These are phyloP conservation scores for Neofusicoccum laricinum DNA, from an alignment of 2,329 filamentous ascomycete genomes.

Conservation along the genomic window DNA sequence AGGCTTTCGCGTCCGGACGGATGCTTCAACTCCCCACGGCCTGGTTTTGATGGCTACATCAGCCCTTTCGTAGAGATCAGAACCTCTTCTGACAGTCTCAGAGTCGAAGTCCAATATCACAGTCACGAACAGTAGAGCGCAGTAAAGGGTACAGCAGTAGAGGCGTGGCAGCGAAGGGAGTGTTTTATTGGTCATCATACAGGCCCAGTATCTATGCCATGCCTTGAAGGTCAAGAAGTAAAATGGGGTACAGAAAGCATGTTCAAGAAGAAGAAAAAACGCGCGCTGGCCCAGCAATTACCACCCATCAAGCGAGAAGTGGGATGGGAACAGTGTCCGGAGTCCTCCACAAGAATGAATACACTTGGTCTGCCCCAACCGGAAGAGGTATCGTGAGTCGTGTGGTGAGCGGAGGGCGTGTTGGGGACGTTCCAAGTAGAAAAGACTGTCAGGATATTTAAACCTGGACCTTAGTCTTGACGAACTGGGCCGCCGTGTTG, in stretches of 20 bases:
- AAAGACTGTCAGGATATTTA: background rate
- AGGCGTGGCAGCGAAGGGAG: background rate
- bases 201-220: background rate
- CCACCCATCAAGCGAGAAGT: background rate
- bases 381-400: background rate
- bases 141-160: background rate
- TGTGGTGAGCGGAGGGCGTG: background rate
- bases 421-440: background rate
- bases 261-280: background rate
- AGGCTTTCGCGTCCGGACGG: background rate
- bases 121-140: background rate
- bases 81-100: background rate
- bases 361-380: background rate
- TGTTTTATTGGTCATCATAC: background rate
- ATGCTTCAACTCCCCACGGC: background rate
- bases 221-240: background rate
- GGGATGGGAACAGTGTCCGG: background rate
- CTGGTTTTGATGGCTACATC: too few species aligned
- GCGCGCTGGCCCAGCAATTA: background rate
- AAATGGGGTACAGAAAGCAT: background rate
- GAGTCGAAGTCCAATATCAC: background rate
- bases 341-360: background rate
- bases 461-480: constrained; percentile 16
- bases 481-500: constrained; percentile 27
- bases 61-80: background rate